Conservation (phyloP, 1,284 basidiomycete genomes). For the Ceratorhiza oryzae-sativae region DNA sequence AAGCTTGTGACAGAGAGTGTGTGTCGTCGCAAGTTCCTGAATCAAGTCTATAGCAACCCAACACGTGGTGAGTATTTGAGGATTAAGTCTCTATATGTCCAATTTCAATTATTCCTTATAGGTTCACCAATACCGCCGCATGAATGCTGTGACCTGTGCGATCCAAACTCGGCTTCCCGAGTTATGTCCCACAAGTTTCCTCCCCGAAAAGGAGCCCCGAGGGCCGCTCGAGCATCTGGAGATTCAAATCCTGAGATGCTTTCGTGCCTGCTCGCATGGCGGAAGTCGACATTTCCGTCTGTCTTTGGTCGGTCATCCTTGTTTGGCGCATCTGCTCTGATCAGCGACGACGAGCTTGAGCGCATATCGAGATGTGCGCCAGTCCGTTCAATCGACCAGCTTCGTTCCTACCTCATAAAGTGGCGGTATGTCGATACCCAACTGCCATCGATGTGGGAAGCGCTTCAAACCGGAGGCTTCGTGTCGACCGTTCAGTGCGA, state of each 20-base stretch:
- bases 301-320: neutral
- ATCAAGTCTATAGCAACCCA: neutral
- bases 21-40: neutral
- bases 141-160: conserved; percentile 3
- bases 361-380: conserved; percentile 13
- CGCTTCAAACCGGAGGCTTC: conserved; percentile 9
- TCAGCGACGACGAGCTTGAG: conserved; percentile 13
- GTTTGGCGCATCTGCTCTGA: conserved; percentile 6
- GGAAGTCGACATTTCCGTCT: neutral
- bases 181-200: neutral
- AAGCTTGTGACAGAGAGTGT: neutral
- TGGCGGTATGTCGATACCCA: neutral
- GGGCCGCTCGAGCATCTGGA: neutral
- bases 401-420: conserved; percentile 5
- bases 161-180: neutral
- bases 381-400: neutral
- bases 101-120: too few relatives aligned
- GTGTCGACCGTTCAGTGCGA: neutral
- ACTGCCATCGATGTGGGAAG: neutral
- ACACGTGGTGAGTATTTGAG: neutral
- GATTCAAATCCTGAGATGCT: neutral
- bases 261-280: conserved; percentile 2
- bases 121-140: neutral
- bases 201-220: neutral
- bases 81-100: too few relatives aligned